A percentile compares a stretch with the other conserved stretches of the same genome.
Evolutionary conservation across 176 grass and related monocot species (phyloP).

Genomic region (Oryza officinalis): DNA sequence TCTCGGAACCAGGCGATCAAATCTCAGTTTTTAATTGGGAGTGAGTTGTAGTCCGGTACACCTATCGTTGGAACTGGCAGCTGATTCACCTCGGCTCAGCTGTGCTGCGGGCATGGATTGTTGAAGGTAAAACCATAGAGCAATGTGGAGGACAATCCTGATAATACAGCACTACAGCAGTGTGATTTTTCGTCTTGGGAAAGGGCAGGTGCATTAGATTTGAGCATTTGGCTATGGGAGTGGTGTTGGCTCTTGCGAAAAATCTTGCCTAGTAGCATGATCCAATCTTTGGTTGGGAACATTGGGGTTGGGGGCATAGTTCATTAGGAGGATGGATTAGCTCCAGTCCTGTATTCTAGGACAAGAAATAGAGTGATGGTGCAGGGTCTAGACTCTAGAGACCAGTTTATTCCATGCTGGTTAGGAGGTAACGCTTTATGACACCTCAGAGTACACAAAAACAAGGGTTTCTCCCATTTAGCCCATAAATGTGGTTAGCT

Average conservation of each 20-base stretch:
- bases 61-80: not conserved
- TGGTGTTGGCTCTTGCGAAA: no score
- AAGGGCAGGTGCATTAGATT: not conserved
- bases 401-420: not conserved
- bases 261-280: no score
- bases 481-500: not conserved
- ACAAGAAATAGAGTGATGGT: no score
- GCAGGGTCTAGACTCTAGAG: not conserved
- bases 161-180: not conserved
- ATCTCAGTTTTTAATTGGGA: not conserved
- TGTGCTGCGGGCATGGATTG: not conserved
- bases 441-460: no score
- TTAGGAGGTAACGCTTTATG: not conserved
- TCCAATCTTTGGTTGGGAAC: no score
- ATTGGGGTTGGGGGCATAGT: not conserved
- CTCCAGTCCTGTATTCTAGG: not conserved
- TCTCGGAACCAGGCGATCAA: constrained; percentile 10
- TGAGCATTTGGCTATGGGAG: no score
- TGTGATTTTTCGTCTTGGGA: not conserved
- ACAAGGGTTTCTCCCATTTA: not conserved
- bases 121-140: not conserved
- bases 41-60: not conserved
- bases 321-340: not conserved
- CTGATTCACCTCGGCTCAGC: not conserved
- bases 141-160: not conserved